Evolutionary conservation across 108 stramenopile species (phyloP).

Genomic region (Cyclotella baltica): DNA sequence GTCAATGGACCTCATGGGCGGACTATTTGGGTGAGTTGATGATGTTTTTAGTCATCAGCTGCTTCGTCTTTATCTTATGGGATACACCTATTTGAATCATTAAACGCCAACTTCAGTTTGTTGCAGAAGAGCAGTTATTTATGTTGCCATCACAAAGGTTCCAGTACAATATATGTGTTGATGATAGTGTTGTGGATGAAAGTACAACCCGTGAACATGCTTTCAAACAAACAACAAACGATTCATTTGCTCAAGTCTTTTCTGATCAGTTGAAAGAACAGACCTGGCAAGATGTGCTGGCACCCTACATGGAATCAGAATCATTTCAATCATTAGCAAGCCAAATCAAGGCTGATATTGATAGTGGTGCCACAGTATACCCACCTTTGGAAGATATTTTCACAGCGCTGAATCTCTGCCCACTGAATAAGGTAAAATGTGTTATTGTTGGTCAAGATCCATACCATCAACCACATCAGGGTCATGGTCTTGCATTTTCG

Average conservation of each 20-base stretch:
- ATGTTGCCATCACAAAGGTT: constrained; percentile 51
- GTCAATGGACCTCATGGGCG: constrained; percentile 80
- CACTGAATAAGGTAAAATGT: constrained; percentile 78
- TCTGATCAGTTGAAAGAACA: constrained; percentile 54
- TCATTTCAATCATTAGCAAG: constrained; percentile 46
- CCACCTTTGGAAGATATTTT: constrained; percentile 89
- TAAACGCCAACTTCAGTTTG: constrained; percentile 41
- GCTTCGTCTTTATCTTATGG: no score
- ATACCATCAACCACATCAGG: constrained; percentile 95
- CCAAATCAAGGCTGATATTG: constrained; percentile 39
- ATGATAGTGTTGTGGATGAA: constrained; percentile 12
- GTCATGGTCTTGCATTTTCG: constrained; percentile 90
- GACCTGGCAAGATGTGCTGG: constrained; percentile 64
- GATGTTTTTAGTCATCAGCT: not conserved
- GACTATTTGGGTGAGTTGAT: constrained; percentile 65
- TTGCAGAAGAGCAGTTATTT: constrained; percentile 74
- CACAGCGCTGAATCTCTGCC: constrained; percentile 90
- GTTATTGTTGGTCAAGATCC: constrained; percentile 99
- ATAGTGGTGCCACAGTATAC: constrained; percentile 67
- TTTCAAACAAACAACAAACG: not conserved
- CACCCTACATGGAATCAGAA: constrained; percentile 43
- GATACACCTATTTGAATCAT: not conserved
- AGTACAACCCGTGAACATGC: not conserved
- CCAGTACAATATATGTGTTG: not conserved
- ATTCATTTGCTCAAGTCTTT: constrained; percentile 28